phyloP scores from a whole-genome alignment of 768 basidiomycete species.

The Russula virescens region DNA sequence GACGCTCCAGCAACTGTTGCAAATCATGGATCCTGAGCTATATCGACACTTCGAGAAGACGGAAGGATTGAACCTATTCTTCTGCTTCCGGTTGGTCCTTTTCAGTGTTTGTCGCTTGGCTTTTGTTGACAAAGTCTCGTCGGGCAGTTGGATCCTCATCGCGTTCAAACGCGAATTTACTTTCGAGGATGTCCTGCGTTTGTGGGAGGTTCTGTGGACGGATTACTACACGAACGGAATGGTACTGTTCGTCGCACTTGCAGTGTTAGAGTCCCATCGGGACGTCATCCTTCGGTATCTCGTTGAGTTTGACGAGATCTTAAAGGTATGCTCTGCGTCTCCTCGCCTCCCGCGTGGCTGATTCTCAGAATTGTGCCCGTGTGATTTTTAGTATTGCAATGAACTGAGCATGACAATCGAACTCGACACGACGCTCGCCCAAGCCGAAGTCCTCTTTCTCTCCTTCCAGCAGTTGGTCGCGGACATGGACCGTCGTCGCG shows the following conservation, averaged over 20 bases:
- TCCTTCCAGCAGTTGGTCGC: slow-evolving; percentile 85
- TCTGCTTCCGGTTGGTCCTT: slow-evolving; percentile 82
- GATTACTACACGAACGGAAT: slow-evolving; percentile 85
- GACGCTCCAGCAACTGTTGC: slow-evolving; percentile 84
- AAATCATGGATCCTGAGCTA: slow-evolving; percentile 92
- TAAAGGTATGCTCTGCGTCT: slow-evolving; percentile 45
- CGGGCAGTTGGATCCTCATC: slow-evolving; percentile 77
- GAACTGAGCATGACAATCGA: slow-evolving; percentile 96
- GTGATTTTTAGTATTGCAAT: slow-evolving; percentile 84
- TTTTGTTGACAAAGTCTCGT: slow-evolving; percentile 12
- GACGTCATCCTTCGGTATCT: slow-evolving; percentile 95
- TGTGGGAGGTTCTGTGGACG: slow-evolving; percentile 96
- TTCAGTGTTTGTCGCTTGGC: neutral
- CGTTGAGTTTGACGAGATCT: slow-evolving; percentile 85
- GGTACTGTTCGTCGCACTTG: slow-evolving; percentile 90
- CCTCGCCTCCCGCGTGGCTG: neutral
- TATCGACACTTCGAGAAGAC: slow-evolving; percentile 88
- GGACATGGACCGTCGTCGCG: slow-evolving; percentile 77
- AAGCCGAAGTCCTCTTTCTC: slow-evolving; percentile 94
- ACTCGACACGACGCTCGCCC: slow-evolving; percentile 89
- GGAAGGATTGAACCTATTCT: slow-evolving; percentile 90
- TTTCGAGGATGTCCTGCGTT: slow-evolving; percentile 79
- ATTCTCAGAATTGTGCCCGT: too few species aligned
- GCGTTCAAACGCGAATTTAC: slow-evolving; percentile 95
- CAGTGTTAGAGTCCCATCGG: slow-evolving; percentile 89